phyloP scores from a whole-genome alignment of 345 rosid species.

The Lepidium didymum region DNA sequence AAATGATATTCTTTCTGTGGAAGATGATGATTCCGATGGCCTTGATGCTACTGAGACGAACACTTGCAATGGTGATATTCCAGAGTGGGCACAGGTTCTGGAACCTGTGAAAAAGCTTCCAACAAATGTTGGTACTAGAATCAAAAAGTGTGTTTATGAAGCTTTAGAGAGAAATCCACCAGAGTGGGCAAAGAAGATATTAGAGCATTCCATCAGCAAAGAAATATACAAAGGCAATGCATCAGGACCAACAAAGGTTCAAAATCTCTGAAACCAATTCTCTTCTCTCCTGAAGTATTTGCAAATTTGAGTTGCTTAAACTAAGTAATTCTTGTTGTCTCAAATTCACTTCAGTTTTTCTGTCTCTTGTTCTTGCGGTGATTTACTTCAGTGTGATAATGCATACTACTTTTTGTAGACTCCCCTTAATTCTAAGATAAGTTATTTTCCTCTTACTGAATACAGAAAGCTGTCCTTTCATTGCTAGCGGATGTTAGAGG shows the following conservation, averaged over 20 bases:
- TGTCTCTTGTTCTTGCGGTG: neutral
- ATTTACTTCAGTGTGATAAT: constrained; percentile 5
- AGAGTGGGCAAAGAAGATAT: constrained; percentile 80
- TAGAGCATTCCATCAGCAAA: constrained; percentile 92
- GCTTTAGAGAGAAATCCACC: constrained; percentile 81
- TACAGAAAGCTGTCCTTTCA: constrained; percentile 96
- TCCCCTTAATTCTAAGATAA: constrained; percentile 1
- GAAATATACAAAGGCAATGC: constrained; percentile 99
- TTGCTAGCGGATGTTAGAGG: constrained; percentile 62
- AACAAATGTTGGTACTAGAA: constrained; percentile 97
- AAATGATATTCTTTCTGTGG: constrained; percentile 52
- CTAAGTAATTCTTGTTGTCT: neutral
- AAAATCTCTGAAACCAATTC: neutral
- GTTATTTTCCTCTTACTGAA: constrained; percentile 26
- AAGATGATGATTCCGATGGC: constrained; percentile 57
- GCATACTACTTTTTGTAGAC: neutral
- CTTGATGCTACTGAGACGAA: constrained; percentile 43
- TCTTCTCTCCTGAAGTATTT: constrained; percentile 18
- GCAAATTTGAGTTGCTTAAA: constrained; percentile 9
- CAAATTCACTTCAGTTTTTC: neutral
- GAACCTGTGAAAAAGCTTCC: constrained; percentile 94
- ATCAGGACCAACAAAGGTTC: constrained; percentile 98
- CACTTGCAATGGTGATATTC: constrained; percentile 47
- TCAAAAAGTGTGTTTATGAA: constrained; percentile 81
- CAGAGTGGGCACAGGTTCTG: constrained; percentile 81